Conservation (phyloP, 176 grass and related monocot genomes). For the Triticum monococcum region DNA sequence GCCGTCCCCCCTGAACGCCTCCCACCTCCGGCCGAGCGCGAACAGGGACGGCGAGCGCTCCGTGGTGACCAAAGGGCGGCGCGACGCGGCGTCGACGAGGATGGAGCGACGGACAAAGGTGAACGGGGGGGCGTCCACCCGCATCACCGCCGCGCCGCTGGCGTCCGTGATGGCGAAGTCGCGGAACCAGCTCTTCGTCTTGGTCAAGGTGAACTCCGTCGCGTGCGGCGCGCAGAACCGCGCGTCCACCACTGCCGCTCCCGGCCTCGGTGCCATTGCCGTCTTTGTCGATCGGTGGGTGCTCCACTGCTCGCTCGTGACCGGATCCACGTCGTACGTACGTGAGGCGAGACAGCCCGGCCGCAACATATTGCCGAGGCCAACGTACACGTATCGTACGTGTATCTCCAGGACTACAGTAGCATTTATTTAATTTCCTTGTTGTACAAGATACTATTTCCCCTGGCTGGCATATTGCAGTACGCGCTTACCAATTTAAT, state of each 20-base stretch:
- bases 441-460: too few relatives aligned
- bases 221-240: slow-evolving; percentile 36
- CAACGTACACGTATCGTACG: too few relatives aligned
- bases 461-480: too few relatives aligned
- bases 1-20: slow-evolving; percentile 47
- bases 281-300: not conserved
- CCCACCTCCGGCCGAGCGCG: slow-evolving; percentile 14
- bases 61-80: slow-evolving; percentile 39
- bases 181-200: slow-evolving; percentile 22
- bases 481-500: too few relatives aligned
- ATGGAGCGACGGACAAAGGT: slow-evolving; percentile 7
- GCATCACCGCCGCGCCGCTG: slow-evolving; percentile 24
- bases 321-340: not conserved
- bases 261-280: not conserved
- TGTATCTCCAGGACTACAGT: too few relatives aligned
- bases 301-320: not conserved
- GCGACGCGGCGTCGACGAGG: slow-evolving; percentile 30
- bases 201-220: slow-evolving; percentile 38
- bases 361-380: too few relatives aligned
- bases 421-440: too few relatives aligned
- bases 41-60: not conserved
- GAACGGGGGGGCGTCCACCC: slow-evolving; percentile 31
- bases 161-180: slow-evolving; percentile 50
- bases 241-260: slow-evolving; percentile 32
- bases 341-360: not conserved